Base-by-base conservation (phyloP, 1,284 basidiomycete genomes). In the Malassezia furfur region DNA sequence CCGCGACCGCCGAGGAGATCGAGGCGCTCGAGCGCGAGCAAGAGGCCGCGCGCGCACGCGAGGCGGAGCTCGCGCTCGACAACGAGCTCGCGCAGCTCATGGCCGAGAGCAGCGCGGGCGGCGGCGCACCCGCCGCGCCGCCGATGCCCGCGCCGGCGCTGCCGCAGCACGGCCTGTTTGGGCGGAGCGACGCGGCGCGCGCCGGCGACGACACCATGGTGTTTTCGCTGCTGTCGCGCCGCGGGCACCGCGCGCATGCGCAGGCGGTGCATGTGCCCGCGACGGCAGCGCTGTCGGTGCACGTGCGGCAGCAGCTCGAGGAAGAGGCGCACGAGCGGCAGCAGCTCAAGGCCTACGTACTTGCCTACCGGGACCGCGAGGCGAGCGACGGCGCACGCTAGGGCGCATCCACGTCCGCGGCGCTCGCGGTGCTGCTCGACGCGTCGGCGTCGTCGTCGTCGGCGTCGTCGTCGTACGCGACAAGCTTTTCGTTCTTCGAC, bases 61-160 rank as follows among this genome's bases (percentile, higher is more conserved):
- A 93, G 67, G 91, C 88, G 30, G 87, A 93, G 46, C 86, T 85
- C 6, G 93, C 93, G 41, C 96, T 99, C 69, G 88, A 84, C 10
- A 88, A 90, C 72, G 94, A 98, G 74, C 82, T 99, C 25, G 90
- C 93, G 1, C 93, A 88, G 77, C 85, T 99, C 79, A 84, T 38
- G 80, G 84, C 10, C 84, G 91, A 68, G 80, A 37, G 34, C 45
- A 10, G 36, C 34, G 9, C 50, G 14, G 22, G 28, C 15, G 15
- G 21, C 66, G 82, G 88, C 19, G 86, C 60, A 3, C 57, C 21
- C 39, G 19, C 12, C 46, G 35, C 37, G 15, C 28, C 44, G 30
- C 25, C 50, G 5, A 17, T 22, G 21, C 17, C 40, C 5, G 15
- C 30, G 22, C 32, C 32, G 32, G 30, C 19, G 22, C 40, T 35